Evolutionary conservation across 148 eudicot species (phyloP).

Genomic region (Dysphania ambrosioides): DNA sequence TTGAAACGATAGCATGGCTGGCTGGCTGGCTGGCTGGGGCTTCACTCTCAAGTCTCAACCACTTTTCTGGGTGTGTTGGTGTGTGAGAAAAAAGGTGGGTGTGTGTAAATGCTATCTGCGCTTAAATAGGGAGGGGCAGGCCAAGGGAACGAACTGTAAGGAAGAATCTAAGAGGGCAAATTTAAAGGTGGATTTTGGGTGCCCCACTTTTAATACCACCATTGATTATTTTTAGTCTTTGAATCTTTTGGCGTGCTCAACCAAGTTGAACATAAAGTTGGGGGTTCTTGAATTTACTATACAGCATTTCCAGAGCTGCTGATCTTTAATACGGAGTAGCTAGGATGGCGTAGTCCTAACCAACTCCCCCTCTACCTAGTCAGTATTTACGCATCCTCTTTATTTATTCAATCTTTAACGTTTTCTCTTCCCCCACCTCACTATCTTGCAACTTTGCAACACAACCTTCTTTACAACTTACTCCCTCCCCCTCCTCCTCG

Average conservation of each 20-base stretch:
- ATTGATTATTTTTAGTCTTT: background rate
- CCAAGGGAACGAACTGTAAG: slow-evolving; percentile 32
- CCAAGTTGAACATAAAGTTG: slow-evolving; percentile 32
- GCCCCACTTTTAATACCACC: slow-evolving; percentile 33
- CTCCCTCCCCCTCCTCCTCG: no score
- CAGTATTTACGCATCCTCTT: slow-evolving; percentile 29
- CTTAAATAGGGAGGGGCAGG: slow-evolving; percentile 37
- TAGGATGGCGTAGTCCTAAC: slow-evolving; percentile 48
- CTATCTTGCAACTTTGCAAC: no score
- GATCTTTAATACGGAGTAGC: slow-evolving; percentile 26
- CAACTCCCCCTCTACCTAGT: slow-evolving; percentile 31
- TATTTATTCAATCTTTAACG: slow-evolving; percentile 23
- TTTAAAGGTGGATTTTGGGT: slow-evolving; percentile 39
- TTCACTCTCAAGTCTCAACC: slow-evolving; percentile 6
- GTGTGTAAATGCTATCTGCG: slow-evolving; percentile 18
- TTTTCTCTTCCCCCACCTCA: slow-evolving; percentile 14
- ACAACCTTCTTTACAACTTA: no score
- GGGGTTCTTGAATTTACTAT: slow-evolving; percentile 35
- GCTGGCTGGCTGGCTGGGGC: no score
- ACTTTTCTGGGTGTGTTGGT: slow-evolving; percentile 9
- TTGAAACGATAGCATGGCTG: slow-evolving; percentile 65
- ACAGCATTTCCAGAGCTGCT: slow-evolving; percentile 24
- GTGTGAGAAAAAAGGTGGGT: no score
- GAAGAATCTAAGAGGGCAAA: slow-evolving; percentile 56
- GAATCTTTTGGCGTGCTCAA: slow-evolving; percentile 40